phyloP scores from a whole-genome alignment of 192 early-diverging fungal species.

The Phycomyces nitens region DNA sequence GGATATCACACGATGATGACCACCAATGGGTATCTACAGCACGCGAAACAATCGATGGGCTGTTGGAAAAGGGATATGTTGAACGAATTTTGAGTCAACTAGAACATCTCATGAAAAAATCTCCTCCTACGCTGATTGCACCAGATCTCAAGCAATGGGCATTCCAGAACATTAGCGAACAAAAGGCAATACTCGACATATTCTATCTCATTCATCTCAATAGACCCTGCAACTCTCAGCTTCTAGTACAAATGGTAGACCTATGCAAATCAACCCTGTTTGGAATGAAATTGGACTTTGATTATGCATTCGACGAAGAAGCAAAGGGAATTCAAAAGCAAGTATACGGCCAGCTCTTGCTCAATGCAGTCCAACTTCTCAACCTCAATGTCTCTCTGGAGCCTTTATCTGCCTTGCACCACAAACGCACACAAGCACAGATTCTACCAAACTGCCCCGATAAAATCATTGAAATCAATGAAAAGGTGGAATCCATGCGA shows the following conservation, averaged over 20 bases:
- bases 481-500: no score
- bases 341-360: background rate
- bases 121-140: slow-evolving; percentile 23
- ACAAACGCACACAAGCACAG: no score
- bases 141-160: slow-evolving; percentile 30
- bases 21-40: slow-evolving; percentile 13
- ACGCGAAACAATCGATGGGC: background rate
- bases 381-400: no score
- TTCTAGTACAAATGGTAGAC: slow-evolving; percentile 26
- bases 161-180: slow-evolving; percentile 40
- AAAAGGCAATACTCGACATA: slow-evolving; percentile 39
- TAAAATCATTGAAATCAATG: no score
- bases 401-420: no score
- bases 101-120: slow-evolving; percentile 7
- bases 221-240: slow-evolving; percentile 6
- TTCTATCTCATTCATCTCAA: slow-evolving; percentile 25
- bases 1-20: slow-evolving; percentile 2
- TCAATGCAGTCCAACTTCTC: no score
- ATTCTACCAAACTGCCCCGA: no score
- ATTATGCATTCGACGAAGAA: slow-evolving; percentile 30
- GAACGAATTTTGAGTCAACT: slow-evolving; percentile 18
- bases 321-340: background rate
- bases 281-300: slow-evolving; percentile 30
- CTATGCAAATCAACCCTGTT: slow-evolving; percentile 35
- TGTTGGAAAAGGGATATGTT: background rate